phyloP scores from a whole-genome alignment of 345 rosid species.

The Pistacia integerrima region DNA sequence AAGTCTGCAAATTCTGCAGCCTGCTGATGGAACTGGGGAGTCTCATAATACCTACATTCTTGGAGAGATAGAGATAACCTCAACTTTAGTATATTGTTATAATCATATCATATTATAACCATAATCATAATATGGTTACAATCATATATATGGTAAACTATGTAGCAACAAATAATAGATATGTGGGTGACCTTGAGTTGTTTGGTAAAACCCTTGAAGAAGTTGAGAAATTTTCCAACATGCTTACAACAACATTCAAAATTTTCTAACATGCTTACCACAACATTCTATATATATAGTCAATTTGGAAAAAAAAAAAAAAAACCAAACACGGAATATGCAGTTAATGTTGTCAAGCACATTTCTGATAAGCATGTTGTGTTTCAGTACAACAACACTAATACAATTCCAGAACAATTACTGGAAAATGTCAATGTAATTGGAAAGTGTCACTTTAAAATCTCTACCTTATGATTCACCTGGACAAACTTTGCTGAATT shows the following conservation, averaged over 20 bases:
- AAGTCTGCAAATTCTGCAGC: constrained; percentile 19
- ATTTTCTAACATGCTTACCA: too few species aligned
- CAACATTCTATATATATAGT: too few species aligned
- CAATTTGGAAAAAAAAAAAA: too few species aligned
- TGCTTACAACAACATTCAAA: too few species aligned
- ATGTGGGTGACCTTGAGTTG: too few species aligned
- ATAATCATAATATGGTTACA: too few species aligned
- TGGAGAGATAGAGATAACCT: constrained; percentile 21
- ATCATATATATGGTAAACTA: too few species aligned
- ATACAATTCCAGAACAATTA: constrained; percentile 91
- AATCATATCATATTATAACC: too few species aligned
- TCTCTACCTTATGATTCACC: constrained; percentile 95
- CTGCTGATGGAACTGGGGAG: constrained; percentile 19
- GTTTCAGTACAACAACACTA: constrained; percentile 96
- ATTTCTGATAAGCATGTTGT: constrained; percentile 86
- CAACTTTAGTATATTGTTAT: neutral
- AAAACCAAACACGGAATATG: constrained; percentile 79
- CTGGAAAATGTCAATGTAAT: constrained; percentile 75
- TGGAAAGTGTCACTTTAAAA: constrained; percentile 24
- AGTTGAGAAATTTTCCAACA: too few species aligned
- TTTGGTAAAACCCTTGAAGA: too few species aligned
- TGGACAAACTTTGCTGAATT: constrained; percentile 87
- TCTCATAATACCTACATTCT: neutral
- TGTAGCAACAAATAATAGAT: too few species aligned
- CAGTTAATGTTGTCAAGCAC: constrained; percentile 93